phyloP scores from a whole-genome alignment of 257 asterid species.

The Jacaranda copaia region DNA sequence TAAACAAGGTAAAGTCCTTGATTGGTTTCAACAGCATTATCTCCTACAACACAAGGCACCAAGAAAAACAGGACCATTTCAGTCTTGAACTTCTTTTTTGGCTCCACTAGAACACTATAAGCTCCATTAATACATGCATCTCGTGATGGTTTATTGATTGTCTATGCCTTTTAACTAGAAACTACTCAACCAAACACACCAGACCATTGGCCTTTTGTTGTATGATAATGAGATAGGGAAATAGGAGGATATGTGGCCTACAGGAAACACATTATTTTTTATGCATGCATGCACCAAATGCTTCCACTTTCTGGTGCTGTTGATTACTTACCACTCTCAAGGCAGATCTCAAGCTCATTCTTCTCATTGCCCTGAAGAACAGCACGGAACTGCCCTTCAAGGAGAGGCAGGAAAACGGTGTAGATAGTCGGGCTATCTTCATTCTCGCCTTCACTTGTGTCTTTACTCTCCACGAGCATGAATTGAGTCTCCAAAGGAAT shows the following conservation, averaged over 20 bases:
- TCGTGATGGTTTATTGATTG: conserved; percentile 33
- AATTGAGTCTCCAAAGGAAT: conserved; percentile 95
- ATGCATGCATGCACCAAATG: conserved; percentile 38
- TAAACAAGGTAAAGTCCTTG: conserved; percentile 90
- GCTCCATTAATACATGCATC: conserved; percentile 36
- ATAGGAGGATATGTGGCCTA: no score
- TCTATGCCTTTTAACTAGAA: conserved; percentile 34
- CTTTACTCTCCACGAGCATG: conserved; percentile 95
- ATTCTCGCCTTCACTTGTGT: conserved; percentile 56
- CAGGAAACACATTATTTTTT: conserved; percentile 19
- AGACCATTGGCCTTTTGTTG: conserved; percentile 29
- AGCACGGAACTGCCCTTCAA: conserved; percentile 96
- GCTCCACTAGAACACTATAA: conserved; percentile 35
- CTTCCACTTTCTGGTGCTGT: conserved; percentile 41
- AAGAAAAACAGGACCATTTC: conserved; percentile 38
- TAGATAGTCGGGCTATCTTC: conserved; percentile 75
- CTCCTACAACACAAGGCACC: conserved; percentile 70
- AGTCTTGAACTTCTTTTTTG: conserved; percentile 26
- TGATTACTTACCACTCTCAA: conserved; percentile 90
- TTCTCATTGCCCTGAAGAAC: conserved; percentile 94
- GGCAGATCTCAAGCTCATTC: conserved; percentile 91
- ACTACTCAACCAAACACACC: background rate
- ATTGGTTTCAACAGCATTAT: conserved; percentile 80
- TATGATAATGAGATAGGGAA: conserved; percentile 31
- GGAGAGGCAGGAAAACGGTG: conserved; percentile 90